A percentile compares a stretch with the other conserved stretches of the same genome.
Evolutionary conservation across 2,329 filamentous ascomycete genomes (phyloP).

Genomic region (Talaromyces marneffei): DNA sequence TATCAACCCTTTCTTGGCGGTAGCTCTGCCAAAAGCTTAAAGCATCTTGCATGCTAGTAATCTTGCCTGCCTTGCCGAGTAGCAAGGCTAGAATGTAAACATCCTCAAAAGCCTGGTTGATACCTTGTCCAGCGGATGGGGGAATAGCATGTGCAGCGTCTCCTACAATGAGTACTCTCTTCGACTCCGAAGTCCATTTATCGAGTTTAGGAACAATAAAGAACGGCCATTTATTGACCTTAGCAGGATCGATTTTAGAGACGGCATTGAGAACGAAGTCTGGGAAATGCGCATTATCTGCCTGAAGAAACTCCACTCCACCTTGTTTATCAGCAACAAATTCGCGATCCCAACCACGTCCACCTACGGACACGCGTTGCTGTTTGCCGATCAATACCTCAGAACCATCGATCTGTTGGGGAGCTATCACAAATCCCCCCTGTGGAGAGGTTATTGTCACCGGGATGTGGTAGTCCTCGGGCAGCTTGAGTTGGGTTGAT

Average conservation of each 20-base stretch:
- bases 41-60: slow-evolving; percentile 21
- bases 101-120: slow-evolving; percentile 54
- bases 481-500: slow-evolving; percentile 6
- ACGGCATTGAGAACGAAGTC: slow-evolving; percentile 14
- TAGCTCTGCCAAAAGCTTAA: slow-evolving; percentile 45
- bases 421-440: slow-evolving; percentile 35
- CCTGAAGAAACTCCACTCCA: slow-evolving; percentile 18
- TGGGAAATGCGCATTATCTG: slow-evolving; percentile 22
- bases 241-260: slow-evolving; percentile 9
- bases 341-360: slow-evolving; percentile 27
- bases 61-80: slow-evolving; percentile 22
- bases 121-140: slow-evolving; percentile 56
- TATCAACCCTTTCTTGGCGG: slow-evolving; percentile 45
- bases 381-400: slow-evolving; percentile 35
- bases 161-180: slow-evolving; percentile 46
- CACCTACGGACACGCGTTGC: slow-evolving; percentile 25
- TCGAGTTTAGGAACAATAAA: slow-evolving; percentile 11
- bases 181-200: slow-evolving; percentile 1
- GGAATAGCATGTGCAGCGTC: slow-evolving; percentile 60
- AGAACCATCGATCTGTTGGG: slow-evolving; percentile 29
- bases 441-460: slow-evolving; percentile 30
- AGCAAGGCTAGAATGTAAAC: slow-evolving; percentile 43
- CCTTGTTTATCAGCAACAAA: slow-evolving; percentile 6
- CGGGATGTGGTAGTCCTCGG: slow-evolving; percentile 22
- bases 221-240: slow-evolving; percentile 9